Evolutionary conservation across 805 yeast genomes (phyloP), one percentile per base, ranked within the genome.

Genomic region (Candida railenensis): DNA sequence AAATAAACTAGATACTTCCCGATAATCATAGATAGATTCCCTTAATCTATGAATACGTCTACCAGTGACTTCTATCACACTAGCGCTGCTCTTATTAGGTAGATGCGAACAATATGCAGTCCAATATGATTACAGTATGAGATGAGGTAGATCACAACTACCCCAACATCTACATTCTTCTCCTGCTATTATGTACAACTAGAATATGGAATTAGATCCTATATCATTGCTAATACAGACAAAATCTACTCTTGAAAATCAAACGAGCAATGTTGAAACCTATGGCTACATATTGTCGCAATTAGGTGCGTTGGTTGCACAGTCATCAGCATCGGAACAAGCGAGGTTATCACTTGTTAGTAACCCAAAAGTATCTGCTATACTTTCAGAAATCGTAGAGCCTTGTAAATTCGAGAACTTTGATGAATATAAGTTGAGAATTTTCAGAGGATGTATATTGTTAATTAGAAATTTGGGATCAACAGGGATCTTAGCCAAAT

Each of bases 381-480:
- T 14, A 5, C 30, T 25, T 11, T 25, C 11, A 11, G 30, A 25
- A 11, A 25, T 25, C 30, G 11, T 25, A 5, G 11, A 25, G 9
- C 9, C 5, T 11, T 25, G 9, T 11, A 25, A 25, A 7, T 5
- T 25, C 9, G 11, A 25, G 11, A 11, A 25, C 11, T 34, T 15
- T 34, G 37, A n/a, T 4, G 18, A 38, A n/a, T 40, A 30, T 20
- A 12, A 30, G 8, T 28, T 25, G 30, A 61, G 85, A 37, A 50
- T 73, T 2, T 45, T 74, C 2, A 63, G 84, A 53, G 86, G 82
- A 1, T 52, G 72, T 1, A 46, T 79, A 1, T 50, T 82, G n/a
- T 46, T 81, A n/a, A 61, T 72, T 22, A 61, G 86, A 48, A 81
- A 80, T 52, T 51, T 78, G 20, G 66, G 36, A 19, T 20, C 40